Evolutionary conservation across 176 grass and related monocot species (phyloP), one percentile per base, ranked within the genome.

Genomic region (Ampelocalamus luodianensis): DNA sequence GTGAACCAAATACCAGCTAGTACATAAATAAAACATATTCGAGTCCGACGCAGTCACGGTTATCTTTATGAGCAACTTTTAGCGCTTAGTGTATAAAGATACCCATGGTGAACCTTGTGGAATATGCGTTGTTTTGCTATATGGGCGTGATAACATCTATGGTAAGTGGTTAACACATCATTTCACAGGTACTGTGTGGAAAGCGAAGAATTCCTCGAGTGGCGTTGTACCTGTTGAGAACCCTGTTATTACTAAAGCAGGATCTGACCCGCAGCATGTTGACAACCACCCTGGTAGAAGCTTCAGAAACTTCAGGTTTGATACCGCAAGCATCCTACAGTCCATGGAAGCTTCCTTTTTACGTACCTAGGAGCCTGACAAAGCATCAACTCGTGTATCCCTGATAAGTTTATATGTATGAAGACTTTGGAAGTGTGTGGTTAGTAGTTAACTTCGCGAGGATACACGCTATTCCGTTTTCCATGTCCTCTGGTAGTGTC

Each of bases 271-370:
- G 0, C 91, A 87, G 70, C 78, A 83, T n/a, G 64, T 54, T 18
- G 93, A 93, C 62, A 92, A 66, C 76, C 87, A 89, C 63, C 93
- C 96, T 13, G 93, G 96, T 63, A 89, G 65, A 85, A 98, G 91
- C 79, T 98, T 98, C 83, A 88, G 96, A 90, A 95, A 85, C 66
- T 98, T 98, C 85, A 91, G 79, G 63, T 98, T 98, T 48, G 91
- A 98, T 83, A 73, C 79, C 0, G 83, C 71, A 5, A 86, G 90
- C 65, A 98, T 98, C 54, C 38, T 95, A 56, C 87, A 98, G 87
- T 89, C 91, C 27, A 85, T 94, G 82, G 93, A 95, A 55, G 89
- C 87, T 58, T 90, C 86, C 68, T 97, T 97, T 34, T 63, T 74
- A 48, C 85, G 46, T 23, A 78, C 62, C 72, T 94, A 87, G 83